A percentile compares a stretch with the other conserved stretches of the same genome.
Evolutionary conservation across 2,329 filamentous ascomycete species (phyloP).

Genomic region (Fusarium sp.): DNA sequence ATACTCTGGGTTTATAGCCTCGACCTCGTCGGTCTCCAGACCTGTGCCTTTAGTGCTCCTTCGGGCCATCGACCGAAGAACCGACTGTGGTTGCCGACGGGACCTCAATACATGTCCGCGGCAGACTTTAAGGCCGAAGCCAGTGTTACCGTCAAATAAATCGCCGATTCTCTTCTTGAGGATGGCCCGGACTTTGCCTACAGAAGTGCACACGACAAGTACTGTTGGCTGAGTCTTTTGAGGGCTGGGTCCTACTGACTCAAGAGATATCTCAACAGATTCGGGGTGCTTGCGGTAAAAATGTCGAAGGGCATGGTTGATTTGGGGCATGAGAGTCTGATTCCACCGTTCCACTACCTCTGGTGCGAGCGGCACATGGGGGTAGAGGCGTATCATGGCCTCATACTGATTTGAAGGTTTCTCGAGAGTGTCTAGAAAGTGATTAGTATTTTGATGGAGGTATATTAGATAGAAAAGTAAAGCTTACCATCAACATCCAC

Average conservation of each 20-base stretch:
- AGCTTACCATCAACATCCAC: slow-evolving; percentile 38
- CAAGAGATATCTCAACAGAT: slow-evolving; percentile 81
- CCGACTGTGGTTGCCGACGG: slow-evolving; percentile 55
- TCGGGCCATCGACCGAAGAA: slow-evolving; percentile 49
- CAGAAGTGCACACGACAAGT: slow-evolving; percentile 80
- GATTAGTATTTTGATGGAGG: slow-evolving; percentile 7
- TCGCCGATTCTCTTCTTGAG: slow-evolving; percentile 74
- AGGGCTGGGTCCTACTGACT: slow-evolving; percentile 76
- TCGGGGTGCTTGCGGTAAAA: slow-evolving; percentile 80
- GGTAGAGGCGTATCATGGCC: slow-evolving; percentile 67
- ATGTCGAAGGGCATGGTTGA: slow-evolving; percentile 75
- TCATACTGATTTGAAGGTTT: slow-evolving; percentile 42
- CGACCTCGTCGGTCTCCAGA: slow-evolving; percentile 52
- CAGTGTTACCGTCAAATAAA: slow-evolving; percentile 70
- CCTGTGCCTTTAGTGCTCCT: slow-evolving; percentile 49
- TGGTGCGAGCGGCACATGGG: slow-evolving; percentile 66
- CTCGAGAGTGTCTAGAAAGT: slow-evolving; percentile 35
- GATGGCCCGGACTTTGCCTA: slow-evolving; percentile 76
- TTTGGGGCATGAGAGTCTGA: slow-evolving; percentile 74
- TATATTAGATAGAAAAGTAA: no score
- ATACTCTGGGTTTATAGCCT: slow-evolving; percentile 76
- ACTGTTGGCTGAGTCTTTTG: slow-evolving; percentile 77
- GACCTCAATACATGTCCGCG: slow-evolving; percentile 74
- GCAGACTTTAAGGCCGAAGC: slow-evolving; percentile 77
- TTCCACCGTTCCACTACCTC: slow-evolving; percentile 79